Percentiles rank a stretch among this genome's conserved stretches.
phyloP scores from a whole-genome alignment of 1,284 basidiomycete species.

The Singerocomus inundabilis region DNA sequence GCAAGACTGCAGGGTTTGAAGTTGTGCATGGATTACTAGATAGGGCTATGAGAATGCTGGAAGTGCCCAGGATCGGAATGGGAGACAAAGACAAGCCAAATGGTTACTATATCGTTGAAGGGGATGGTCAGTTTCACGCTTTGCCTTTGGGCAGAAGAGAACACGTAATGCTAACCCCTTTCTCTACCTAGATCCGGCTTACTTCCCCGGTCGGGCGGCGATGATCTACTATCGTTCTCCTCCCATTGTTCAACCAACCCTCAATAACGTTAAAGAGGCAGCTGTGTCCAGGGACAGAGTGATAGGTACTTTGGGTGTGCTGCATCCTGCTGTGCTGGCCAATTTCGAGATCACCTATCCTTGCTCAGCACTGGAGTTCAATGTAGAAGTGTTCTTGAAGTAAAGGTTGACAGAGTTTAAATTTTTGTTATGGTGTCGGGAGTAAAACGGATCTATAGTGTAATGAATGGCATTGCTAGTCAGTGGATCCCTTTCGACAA shows the following conservation, averaged over 20 bases:
- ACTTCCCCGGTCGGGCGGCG: conserved; percentile 93
- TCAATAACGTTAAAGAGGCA: conserved; percentile 25
- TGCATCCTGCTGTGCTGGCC: conserved; percentile 88
- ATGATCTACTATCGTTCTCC: conserved; percentile 82
- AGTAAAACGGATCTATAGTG: conserved; percentile 15
- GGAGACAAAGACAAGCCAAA: conserved; percentile 53
- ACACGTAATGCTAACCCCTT: conserved; percentile 4
- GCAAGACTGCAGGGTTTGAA: conserved; percentile 96
- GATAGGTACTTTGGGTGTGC: conserved; percentile 84
- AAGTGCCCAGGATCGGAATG: conserved; percentile 76
- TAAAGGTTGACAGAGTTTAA: no score
- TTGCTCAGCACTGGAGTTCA: conserved; percentile 95
- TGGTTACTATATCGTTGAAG: conserved; percentile 93
- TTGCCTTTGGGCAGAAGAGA: background rate
- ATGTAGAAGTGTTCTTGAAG: conserved; percentile 90
- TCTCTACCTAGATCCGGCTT: conserved; percentile 69
- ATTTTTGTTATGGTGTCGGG: no score
- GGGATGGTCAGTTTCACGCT: conserved; percentile 56
- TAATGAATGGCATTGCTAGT: conserved; percentile 11
- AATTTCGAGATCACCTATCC: conserved; percentile 94
- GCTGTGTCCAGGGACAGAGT: conserved; percentile 50
- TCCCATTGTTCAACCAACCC: conserved; percentile 22
- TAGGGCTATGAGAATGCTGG: conserved; percentile 92
- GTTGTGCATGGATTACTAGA: conserved; percentile 94
- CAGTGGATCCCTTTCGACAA: conserved; percentile 2